These are phyloP conservation scores for Candida saitoana DNA, from an alignment of 805 yeast species.

Conservation along the genomic window DNA sequence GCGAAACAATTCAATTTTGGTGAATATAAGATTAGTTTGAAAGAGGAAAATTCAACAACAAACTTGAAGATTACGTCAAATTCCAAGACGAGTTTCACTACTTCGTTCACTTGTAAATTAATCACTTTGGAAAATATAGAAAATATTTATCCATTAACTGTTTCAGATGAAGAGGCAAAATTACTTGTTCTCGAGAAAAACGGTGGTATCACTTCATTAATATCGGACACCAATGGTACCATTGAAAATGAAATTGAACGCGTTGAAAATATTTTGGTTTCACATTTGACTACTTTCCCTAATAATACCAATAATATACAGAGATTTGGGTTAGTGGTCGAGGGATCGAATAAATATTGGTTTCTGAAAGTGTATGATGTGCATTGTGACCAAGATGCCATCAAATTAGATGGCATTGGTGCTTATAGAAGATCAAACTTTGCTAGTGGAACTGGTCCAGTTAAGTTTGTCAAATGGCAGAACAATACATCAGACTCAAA, in stretches of 20 bases:
- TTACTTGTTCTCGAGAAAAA: background rate
- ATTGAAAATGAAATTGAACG: background rate
- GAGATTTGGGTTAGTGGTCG: background rate
- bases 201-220: background rate
- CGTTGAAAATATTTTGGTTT: background rate
- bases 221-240: background rate
- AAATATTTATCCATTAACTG: background rate
- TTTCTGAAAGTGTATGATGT: conserved; percentile 1
- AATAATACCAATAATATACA: background rate
- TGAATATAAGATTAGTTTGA: background rate
- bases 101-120: background rate
- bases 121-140: background rate
- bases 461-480: conserved; percentile 3
- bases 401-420: background rate
- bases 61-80: background rate
- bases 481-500: background rate
- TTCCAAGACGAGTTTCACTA: background rate
- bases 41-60: background rate
- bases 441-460: background rate
- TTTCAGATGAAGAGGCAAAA: background rate
- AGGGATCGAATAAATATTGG: background rate
- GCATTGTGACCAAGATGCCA: background rate
- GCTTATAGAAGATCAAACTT: background rate
- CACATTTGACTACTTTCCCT: no score
- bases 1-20: conserved; percentile 1